A percentile compares a stretch with the other conserved stretches of the same genome.
Evolutionary conservation across 306 rosid species (phyloP).

Genomic region (Dryas octopetala): DNA sequence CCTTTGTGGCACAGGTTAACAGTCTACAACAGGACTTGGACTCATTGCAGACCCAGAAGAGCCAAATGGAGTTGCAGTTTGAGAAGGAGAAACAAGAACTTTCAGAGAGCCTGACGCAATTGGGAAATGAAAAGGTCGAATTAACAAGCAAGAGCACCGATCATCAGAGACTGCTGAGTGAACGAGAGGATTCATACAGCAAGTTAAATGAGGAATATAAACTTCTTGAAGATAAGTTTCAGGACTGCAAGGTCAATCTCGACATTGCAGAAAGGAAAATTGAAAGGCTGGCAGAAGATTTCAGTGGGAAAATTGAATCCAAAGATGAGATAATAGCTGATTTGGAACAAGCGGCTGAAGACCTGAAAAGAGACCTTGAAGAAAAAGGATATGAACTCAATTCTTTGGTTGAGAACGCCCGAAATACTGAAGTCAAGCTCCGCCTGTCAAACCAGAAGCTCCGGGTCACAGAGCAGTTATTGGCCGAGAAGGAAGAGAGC

Average conservation of each 20-base stretch:
- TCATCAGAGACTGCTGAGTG: conserved; percentile 51
- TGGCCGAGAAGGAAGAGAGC: conserved; percentile 76
- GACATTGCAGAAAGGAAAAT: conserved; percentile 58
- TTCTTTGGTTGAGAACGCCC: conserved; percentile 52
- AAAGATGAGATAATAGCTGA: conserved; percentile 58
- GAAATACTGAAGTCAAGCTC: conserved; percentile 78
- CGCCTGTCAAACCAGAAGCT: conserved; percentile 98
- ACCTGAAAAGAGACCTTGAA: conserved; percentile 73
- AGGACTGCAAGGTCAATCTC: conserved; percentile 52
- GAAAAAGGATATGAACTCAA: conserved; percentile 63
- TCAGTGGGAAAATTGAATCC: conserved; percentile 38
- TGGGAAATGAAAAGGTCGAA: conserved; percentile 59
- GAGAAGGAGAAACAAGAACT: conserved; percentile 52
- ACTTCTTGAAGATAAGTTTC: conserved; percentile 45
- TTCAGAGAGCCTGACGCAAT: conserved; percentile 35
- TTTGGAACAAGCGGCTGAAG: conserved; percentile 62
- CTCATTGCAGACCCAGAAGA: conserved; percentile 53
- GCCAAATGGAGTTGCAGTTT: conserved; percentile 48
- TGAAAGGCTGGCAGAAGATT: conserved; percentile 48
- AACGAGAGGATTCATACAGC: conserved; percentile 52
- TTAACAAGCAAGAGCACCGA: conserved; percentile 35
- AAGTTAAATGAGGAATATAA: conserved; percentile 57
- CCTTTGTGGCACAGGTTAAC: conserved; percentile 46
- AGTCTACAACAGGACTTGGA: conserved; percentile 56
- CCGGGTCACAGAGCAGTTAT: conserved; percentile 84